Conservation (phyloP, 305 asterid species). For the Solanum hybrid region DNA sequence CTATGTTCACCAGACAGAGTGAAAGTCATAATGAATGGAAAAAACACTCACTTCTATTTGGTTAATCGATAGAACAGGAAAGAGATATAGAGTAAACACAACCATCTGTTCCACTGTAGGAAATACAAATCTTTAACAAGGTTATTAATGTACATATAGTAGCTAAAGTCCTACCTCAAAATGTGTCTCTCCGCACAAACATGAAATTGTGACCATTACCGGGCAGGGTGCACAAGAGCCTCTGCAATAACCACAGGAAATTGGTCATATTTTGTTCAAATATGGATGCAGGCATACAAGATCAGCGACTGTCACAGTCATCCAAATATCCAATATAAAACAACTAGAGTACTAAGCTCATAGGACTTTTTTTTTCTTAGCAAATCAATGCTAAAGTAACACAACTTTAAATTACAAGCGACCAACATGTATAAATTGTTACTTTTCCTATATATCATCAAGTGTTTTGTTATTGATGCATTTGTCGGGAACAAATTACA, state of each 20-base stretch:
- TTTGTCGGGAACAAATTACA: not conserved
- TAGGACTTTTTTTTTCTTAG: not conserved
- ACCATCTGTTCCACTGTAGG: not conserved
- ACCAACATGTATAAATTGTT: not conserved
- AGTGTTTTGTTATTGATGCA: not conserved
- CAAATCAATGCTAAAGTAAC: not conserved
- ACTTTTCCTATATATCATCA: not conserved
- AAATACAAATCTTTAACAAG: not conserved
- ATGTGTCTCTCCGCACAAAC: constrained; percentile 74
- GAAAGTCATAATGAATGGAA: not conserved
- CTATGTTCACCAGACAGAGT: not conserved
- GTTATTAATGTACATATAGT: not conserved
- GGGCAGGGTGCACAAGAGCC: constrained; percentile 97
- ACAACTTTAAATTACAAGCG: not conserved
- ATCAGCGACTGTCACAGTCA: not conserved
- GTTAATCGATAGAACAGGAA: not conserved
- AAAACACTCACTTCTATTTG: not conserved
- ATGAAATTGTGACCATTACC: constrained; percentile 74
- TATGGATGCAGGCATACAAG: constrained; percentile 10
- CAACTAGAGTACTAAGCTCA: not conserved
- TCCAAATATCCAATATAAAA: not conserved
- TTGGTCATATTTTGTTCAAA: not conserved
- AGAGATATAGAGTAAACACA: not conserved
- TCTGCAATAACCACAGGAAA: constrained; percentile 40
- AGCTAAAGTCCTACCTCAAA: constrained; percentile 57